Conservation (phyloP, 1,284 basidiomycete species). For the Ceratobasidium sp. region DNA sequence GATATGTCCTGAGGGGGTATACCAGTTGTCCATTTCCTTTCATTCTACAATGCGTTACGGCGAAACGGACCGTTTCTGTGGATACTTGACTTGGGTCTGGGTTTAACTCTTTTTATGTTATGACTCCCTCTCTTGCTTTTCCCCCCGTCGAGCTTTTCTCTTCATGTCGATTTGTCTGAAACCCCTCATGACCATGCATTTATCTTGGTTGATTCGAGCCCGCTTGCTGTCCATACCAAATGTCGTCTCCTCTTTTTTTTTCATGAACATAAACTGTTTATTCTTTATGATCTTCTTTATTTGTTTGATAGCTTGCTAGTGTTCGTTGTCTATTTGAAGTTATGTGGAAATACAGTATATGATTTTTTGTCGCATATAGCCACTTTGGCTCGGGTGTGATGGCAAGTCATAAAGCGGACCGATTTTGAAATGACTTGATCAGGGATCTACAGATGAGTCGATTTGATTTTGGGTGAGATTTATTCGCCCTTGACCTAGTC, state of each 20-base stretch:
- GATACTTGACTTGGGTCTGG: slow-evolving; percentile 3
- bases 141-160: background rate
- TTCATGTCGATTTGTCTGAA: background rate
- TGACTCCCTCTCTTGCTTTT: slow-evolving; percentile 5
- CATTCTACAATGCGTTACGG: too few relatives aligned
- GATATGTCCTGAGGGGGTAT: slow-evolving; percentile 30
- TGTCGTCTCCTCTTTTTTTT: background rate
- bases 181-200: background rate
- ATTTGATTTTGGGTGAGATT: slow-evolving; percentile 32
- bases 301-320: background rate
- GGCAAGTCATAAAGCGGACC: slow-evolving; percentile 13
- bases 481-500: slow-evolving; percentile 44
- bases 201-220: slow-evolving; percentile 14
- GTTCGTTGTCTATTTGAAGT: slow-evolving; percentile 22
- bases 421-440: slow-evolving; percentile 14
- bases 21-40: too few relatives aligned
- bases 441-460: slow-evolving; percentile 27
- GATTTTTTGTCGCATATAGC: background rate
- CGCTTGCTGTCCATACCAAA: slow-evolving; percentile 6
- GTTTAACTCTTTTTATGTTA: slow-evolving; percentile 3
- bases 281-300: slow-evolving; percentile 27
- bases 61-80: slow-evolving; percentile 32
- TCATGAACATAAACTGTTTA: slow-evolving; percentile 31
- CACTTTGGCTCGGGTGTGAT: slow-evolving; percentile 5
- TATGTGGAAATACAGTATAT: slow-evolving; percentile 35